A percentile compares a stretch with the other conserved stretches of the same genome.
These are phyloP conservation scores for Geranium rotundifolium DNA, from an alignment of 345 rosid genomes.

Conservation along the genomic window DNA sequence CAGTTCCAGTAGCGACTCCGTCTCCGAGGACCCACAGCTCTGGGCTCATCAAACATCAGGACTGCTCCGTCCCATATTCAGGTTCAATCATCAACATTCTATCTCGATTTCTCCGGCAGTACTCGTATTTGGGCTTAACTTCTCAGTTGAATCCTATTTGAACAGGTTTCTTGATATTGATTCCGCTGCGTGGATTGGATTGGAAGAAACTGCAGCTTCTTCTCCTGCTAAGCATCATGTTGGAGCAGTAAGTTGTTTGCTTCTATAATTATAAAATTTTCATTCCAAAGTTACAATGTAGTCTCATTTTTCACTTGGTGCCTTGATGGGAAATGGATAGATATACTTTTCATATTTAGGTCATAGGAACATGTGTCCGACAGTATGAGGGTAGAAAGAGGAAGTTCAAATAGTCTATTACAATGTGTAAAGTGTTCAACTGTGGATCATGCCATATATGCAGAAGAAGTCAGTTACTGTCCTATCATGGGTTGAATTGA, in stretches of 20 bases:
- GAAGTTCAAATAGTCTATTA: neutral
- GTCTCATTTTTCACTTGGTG: neutral
- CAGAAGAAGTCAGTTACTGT: neutral
- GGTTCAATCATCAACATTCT: constrained; percentile 22
- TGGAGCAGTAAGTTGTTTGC: constrained; percentile 58
- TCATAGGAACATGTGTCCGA: neutral
- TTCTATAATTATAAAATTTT: neutral
- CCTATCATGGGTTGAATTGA: neutral
- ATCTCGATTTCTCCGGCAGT: neutral
- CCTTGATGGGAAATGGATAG: neutral
- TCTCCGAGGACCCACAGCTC: constrained; percentile 63
- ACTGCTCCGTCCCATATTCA: constrained; percentile 79
- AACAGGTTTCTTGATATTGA: constrained; percentile 63
- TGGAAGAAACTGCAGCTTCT: constrained; percentile 77
- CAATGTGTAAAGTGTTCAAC: neutral
- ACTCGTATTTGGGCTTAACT: neutral
- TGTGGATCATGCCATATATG: no score
- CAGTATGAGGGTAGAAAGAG: neutral
- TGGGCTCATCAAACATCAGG: constrained; percentile 76
- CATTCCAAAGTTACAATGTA: neutral
- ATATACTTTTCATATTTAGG: neutral
- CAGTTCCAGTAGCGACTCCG: constrained; percentile 57
- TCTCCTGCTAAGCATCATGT: constrained; percentile 68
- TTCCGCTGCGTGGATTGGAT: constrained; percentile 67
- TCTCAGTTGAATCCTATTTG: neutral